These are phyloP conservation scores for Colletotrichum brevisporum DNA, from an alignment of 2,329 filamentous ascomycete species.

Conservation along the genomic window DNA sequence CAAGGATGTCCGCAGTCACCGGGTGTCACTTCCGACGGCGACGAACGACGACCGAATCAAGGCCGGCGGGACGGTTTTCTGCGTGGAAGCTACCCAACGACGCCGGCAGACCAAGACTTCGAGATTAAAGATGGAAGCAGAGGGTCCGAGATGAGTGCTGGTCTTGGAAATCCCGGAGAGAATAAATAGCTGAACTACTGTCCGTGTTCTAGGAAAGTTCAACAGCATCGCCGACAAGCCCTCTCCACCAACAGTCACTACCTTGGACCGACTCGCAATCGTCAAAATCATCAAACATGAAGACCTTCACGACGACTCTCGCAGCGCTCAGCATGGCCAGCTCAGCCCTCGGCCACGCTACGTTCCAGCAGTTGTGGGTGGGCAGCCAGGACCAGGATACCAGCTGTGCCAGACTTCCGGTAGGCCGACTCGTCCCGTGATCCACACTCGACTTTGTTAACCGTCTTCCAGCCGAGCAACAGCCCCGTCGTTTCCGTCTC, in stretches of 20 bases:
- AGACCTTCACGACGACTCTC: slow-evolving; percentile 15
- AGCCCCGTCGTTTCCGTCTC: slow-evolving; percentile 56
- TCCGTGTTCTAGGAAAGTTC: not conserved
- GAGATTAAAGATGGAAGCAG: not conserved
- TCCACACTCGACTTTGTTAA: not conserved
- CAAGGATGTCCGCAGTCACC: not conserved
- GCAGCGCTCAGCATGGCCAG: not conserved
- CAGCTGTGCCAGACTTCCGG: slow-evolving; percentile 33
- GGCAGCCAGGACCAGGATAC: slow-evolving; percentile 46
- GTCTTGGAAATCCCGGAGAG: not conserved
- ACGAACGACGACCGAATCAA: slow-evolving; percentile 13
- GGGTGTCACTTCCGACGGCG: slow-evolving; percentile 4
- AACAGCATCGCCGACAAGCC: not conserved
- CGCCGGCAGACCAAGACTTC: not conserved
- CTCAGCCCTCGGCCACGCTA: slow-evolving; percentile 56
- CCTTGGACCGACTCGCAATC: not conserved
- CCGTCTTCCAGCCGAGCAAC: slow-evolving; percentile 47
- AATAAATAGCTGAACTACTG: not conserved
- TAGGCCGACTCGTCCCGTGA: not conserved
- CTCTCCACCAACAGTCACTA: not conserved
- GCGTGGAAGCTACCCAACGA: too few species aligned
- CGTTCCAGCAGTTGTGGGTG: slow-evolving; percentile 64
- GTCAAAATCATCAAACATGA: not conserved
- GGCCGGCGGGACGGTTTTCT: not conserved
- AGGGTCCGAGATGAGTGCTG: not conserved